phyloP scores from a whole-genome alignment of 2,329 filamentous ascomycete genomes.

The Pestalotiopsis sp. region DNA sequence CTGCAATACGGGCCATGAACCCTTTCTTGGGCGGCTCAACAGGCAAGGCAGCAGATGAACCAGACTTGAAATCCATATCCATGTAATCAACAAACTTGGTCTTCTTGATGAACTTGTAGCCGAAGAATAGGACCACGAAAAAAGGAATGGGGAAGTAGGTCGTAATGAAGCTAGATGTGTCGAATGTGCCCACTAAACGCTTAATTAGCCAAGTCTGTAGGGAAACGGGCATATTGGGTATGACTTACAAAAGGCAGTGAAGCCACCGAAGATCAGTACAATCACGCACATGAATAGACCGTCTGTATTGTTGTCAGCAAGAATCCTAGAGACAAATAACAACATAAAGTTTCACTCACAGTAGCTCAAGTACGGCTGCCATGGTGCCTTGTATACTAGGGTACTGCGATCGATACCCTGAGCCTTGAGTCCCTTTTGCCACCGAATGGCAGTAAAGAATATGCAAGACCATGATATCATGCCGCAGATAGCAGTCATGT shows the following conservation, averaged over 20 bases:
- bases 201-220: not conserved
- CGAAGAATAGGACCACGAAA: slow-evolving; percentile 21
- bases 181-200: slow-evolving; percentile 16
- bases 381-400: slow-evolving; percentile 13
- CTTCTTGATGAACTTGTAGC: slow-evolving; percentile 21
- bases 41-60: slow-evolving; percentile 20
- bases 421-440: slow-evolving; percentile 22
- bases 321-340: not conserved
- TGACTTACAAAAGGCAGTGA: slow-evolving; percentile 19
- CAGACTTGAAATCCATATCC: slow-evolving; percentile 23
- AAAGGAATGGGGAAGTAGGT: slow-evolving; percentile 23
- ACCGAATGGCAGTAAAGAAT: slow-evolving; percentile 20
- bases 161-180: slow-evolving; percentile 22
- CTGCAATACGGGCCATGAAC: not conserved
- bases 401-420: slow-evolving; percentile 24
- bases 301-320: not conserved
- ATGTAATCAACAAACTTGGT: slow-evolving; percentile 19
- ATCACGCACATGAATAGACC: slow-evolving; percentile 18
- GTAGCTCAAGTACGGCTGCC: slow-evolving; percentile 12
- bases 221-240: not conserved
- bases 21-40: slow-evolving; percentile 15
- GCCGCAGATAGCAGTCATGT: slow-evolving; percentile 15
- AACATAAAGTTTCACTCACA: not conserved
- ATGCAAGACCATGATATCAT: slow-evolving; percentile 16
- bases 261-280: slow-evolving; percentile 24